A percentile compares a stretch with the other conserved stretches of the same genome.
phyloP scores from a whole-genome alignment of 805 yeast genomes.

The Pichia eremophila region DNA sequence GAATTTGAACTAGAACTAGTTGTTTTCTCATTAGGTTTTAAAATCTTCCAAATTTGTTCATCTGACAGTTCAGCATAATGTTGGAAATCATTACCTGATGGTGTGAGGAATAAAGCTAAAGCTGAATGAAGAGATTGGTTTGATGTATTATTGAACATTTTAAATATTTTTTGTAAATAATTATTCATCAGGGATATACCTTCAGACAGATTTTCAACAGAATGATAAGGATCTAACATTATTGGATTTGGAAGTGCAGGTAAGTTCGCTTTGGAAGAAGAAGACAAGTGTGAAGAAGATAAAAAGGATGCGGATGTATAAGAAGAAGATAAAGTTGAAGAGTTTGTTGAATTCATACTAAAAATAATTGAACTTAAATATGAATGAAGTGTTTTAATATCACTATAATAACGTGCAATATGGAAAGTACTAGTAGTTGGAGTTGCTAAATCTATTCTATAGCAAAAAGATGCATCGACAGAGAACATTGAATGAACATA shows the following conservation, averaged over 20 bases:
- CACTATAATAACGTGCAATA: conserved; percentile 42
- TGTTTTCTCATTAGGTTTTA: conserved; percentile 1
- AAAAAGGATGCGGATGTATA: too few relatives aligned
- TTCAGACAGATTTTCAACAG: background rate
- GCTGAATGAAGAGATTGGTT: background rate
- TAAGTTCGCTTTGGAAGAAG: background rate
- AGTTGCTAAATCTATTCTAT: conserved; percentile 32
- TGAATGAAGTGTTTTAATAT: conserved; percentile 22
- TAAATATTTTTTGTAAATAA: conserved; percentile 28
- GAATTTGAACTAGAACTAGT: background rate
- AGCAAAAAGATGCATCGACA: conserved; percentile 29
- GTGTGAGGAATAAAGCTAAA: background rate
- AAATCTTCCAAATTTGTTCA: conserved; percentile 8
- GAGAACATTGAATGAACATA: conserved; percentile 23
- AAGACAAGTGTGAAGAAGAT: background rate
- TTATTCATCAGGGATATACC: conserved; percentile 26
- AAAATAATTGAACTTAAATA: conserved; percentile 8
- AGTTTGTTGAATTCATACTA: too few relatives aligned
- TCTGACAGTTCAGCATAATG: conserved; percentile 22
- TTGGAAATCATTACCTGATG: conserved; percentile 16
- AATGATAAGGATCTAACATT: background rate
- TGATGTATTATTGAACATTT: background rate
- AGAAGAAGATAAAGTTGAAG: too few relatives aligned
- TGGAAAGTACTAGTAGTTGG: conserved; percentile 14
- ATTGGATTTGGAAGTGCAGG: background rate